A percentile compares a stretch with the other conserved stretches of the same genome.
Evolutionary conservation across 768 basidiomycete species (phyloP).

Genomic region (Mycena galericulata): DNA sequence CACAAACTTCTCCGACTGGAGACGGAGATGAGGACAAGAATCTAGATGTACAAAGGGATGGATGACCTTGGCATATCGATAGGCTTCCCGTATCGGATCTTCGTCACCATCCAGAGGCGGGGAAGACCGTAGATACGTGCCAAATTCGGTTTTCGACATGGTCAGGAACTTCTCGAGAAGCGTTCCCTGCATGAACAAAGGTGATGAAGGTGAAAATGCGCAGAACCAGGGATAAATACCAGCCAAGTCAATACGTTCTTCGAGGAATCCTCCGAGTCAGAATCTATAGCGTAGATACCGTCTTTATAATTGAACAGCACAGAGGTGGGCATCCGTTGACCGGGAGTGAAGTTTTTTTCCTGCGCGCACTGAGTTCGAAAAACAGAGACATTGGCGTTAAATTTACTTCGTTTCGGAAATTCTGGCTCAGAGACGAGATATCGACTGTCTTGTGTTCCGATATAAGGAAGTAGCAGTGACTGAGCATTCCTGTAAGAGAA

Average conservation of each 20-base stretch:
- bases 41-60: neutral
- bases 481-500: constrained; percentile 84
- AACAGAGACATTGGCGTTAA: neutral
- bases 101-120: constrained; percentile 42
- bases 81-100: constrained; percentile 73
- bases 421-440: constrained; percentile 66
- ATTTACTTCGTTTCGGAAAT: constrained; percentile 71
- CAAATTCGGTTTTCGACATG: constrained; percentile 71
- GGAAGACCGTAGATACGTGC: constrained; percentile 58
- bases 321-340: constrained; percentile 81
- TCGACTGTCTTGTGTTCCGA: constrained; percentile 79
- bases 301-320: constrained; percentile 74
- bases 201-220: neutral
- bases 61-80: constrained; percentile 85
- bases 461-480: constrained; percentile 90
- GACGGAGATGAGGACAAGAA: neutral
- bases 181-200: constrained; percentile 68
- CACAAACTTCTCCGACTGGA: constrained; percentile 71
- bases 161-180: constrained; percentile 93
- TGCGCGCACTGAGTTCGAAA: constrained; percentile 42
- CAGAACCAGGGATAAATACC: constrained; percentile 52
- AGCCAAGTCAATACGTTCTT: constrained; percentile 85
- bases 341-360: constrained; percentile 77
- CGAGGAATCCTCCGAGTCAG: constrained; percentile 56
- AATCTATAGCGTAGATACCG: constrained; percentile 77